Percentiles rank a stretch among this genome's conserved stretches.
These are phyloP conservation scores for Suillus plorans DNA, from an alignment of 768 basidiomycete species.

Conservation along the genomic window DNA sequence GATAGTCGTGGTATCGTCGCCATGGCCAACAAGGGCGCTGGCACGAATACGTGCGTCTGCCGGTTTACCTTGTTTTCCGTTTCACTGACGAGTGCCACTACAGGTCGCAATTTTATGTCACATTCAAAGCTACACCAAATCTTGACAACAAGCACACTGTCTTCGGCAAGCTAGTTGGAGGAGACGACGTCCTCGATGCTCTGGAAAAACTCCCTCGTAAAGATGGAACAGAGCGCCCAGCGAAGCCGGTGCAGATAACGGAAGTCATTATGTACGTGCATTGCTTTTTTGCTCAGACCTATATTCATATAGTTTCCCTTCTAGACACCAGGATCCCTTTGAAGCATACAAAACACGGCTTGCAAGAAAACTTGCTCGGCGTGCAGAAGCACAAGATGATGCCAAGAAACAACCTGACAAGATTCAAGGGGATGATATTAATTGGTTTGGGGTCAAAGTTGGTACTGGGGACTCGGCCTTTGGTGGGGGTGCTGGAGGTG, in stretches of 20 bases:
- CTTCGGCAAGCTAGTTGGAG: constrained; percentile 96
- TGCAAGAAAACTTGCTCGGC: constrained; percentile 66
- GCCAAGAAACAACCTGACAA: constrained; percentile 40
- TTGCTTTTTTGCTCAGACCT: not conserved
- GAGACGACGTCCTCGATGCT: constrained; percentile 84
- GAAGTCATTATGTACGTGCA: constrained; percentile 78
- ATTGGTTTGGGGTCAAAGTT: constrained; percentile 90
- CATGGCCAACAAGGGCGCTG: constrained; percentile 95
- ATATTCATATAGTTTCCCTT: constrained; percentile 9
- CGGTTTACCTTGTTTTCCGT: not conserved
- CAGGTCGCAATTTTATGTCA: constrained; percentile 92
- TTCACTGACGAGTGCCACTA: not conserved
- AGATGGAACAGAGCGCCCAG: constrained; percentile 83
- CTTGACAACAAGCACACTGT: constrained; percentile 95
- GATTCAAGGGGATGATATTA: constrained; percentile 65
- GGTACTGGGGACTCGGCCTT: constrained; percentile 43
- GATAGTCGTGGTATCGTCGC: constrained; percentile 82
- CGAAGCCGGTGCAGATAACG: constrained; percentile 82
- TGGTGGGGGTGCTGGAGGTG: constrained; percentile 28
- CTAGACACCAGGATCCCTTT: constrained; percentile 91
- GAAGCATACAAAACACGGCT: constrained; percentile 87
- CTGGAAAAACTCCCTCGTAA: constrained; percentile 81
- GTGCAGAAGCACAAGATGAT: constrained; percentile 32
- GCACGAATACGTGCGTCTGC: constrained; percentile 72
- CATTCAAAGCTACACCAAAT: constrained; percentile 80